These are phyloP conservation scores for Trypethelium eluteriae DNA, from an alignment of 495 filamentous ascomycete species.

Conservation along the genomic window DNA sequence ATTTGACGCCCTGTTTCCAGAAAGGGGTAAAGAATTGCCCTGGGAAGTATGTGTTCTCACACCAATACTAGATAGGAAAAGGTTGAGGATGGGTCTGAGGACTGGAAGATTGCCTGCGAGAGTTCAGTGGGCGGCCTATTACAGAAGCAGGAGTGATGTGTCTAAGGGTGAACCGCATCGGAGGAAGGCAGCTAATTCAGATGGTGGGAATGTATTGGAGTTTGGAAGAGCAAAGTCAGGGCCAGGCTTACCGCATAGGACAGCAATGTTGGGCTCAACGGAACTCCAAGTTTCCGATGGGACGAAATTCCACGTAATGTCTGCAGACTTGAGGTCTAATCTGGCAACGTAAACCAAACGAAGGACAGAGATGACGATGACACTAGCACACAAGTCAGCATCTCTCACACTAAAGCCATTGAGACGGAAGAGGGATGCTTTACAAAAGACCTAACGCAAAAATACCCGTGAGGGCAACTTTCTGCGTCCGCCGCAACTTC, in stretches of 20 bases:
- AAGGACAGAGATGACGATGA: conserved; percentile 9
- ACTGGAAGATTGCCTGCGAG: conserved; percentile 1
- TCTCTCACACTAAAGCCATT: background rate
- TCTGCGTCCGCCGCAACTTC: background rate
- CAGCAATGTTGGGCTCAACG: conserved; percentile 8
- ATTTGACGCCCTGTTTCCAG: background rate
- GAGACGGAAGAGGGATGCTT: background rate
- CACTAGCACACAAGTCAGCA: background rate
- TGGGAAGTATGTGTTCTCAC: background rate
- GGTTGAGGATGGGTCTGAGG: conserved; percentile 1
- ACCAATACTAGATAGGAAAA: background rate
- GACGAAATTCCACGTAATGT: conserved; percentile 9
- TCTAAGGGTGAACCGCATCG: background rate
- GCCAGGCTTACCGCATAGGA: background rate
- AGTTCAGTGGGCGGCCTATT: background rate
- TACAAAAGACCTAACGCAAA: conserved; percentile 3
- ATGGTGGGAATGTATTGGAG: background rate
- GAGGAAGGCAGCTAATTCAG: background rate
- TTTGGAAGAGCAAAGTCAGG: background rate
- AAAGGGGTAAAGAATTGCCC: background rate
- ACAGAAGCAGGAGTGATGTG: background rate
- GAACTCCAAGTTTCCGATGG: conserved; percentile 6
- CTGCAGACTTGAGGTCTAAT: background rate
- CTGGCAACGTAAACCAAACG: background rate
- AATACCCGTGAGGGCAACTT: conserved; percentile 5